phyloP scores from a whole-genome alignment of 176 grass and related monocot genomes.

The Saccharum spontaneum region DNA sequence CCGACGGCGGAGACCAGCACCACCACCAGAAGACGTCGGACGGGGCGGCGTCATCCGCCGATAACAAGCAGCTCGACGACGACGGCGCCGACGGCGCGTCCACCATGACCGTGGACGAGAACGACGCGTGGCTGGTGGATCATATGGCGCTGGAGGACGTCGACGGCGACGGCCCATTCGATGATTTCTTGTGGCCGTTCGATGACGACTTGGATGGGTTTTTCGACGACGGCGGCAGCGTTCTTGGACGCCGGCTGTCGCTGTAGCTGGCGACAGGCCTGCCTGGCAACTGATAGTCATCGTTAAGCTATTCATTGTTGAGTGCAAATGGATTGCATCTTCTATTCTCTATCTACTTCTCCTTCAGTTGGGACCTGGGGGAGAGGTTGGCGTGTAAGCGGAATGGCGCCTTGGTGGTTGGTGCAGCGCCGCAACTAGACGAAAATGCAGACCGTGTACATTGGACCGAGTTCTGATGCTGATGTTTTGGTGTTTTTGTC shows the following conservation, averaged over 20 bases:
- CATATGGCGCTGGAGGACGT: not conserved
- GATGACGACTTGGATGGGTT: slow-evolving; percentile 23
- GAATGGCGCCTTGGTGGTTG: not conserved
- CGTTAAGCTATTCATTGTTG: not conserved
- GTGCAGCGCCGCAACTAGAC: slow-evolving; percentile 5
- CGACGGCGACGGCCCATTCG: not conserved
- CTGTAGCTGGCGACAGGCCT: not conserved
- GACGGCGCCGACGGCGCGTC: slow-evolving; percentile 30
- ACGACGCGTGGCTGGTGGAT: slow-evolving; percentile 35
- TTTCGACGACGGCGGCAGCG: not conserved
- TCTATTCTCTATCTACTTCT: not conserved
- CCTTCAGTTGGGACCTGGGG: too few species aligned
- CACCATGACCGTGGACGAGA: slow-evolving; percentile 9
- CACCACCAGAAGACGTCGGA: not conserved
- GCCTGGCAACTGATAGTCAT: not conserved
- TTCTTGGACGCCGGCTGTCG: slow-evolving; percentile 30
- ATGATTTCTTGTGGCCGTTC: slow-evolving; percentile 7
- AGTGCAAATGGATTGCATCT: not conserved
- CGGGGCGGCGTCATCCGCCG: not conserved
- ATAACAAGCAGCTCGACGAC: not conserved
- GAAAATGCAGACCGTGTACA: not conserved
- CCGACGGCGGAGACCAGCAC: not conserved
- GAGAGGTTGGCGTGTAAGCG: too few species aligned
- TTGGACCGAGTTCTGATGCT: not conserved
- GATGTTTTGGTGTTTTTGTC: not conserved